Evolutionary conservation across 2,329 filamentous ascomycete genomes (phyloP).

Genomic region (Colletotrichum noveboracense): DNA sequence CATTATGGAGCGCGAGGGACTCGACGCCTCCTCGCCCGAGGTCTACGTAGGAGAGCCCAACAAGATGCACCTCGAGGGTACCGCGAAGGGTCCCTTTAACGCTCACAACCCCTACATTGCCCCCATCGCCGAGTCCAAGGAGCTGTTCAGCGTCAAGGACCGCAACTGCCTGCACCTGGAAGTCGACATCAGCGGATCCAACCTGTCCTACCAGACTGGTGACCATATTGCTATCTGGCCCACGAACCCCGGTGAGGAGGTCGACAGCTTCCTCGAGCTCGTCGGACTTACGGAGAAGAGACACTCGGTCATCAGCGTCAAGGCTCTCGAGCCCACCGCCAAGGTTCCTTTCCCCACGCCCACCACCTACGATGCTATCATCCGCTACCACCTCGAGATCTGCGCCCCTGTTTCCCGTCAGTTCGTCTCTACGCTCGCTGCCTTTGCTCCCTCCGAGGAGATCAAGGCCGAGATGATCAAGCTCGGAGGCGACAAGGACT

Average conservation of each 20-base stretch:
- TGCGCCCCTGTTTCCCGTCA: conserved; percentile 95
- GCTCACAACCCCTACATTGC: conserved; percentile 97
- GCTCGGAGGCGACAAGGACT: conserved; percentile 91
- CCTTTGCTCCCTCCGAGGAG: conserved; percentile 86
- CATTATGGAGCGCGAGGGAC: conserved; percentile 76
- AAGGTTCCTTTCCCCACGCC: conserved; percentile 98
- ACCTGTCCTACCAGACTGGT: conserved; percentile 91
- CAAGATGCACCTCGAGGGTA: conserved; percentile 90
- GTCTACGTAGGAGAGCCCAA: conserved; percentile 97
- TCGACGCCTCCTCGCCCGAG: conserved; percentile 75
- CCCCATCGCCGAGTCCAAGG: conserved; percentile 87
- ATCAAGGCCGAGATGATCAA: conserved; percentile 88
- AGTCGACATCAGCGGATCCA: conserved; percentile 87
- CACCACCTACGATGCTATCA: conserved; percentile 92
- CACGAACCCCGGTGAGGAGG: conserved; percentile 90
- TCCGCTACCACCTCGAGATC: conserved; percentile 96
- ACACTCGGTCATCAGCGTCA: conserved; percentile 83
- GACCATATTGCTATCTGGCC: conserved; percentile 99
- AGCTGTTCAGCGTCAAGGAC: conserved; percentile 88
- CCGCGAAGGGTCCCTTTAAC: conserved; percentile 87
- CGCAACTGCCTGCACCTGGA: conserved; percentile 98
- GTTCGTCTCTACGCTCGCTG: conserved; percentile 84
- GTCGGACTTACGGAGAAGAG: conserved; percentile 79
- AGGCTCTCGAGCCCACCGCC: conserved; percentile 90
- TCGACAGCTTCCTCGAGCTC: conserved; percentile 85